phyloP scores from a whole-genome alignment of 31 red algal species.

The Porphyra umbilicalis region DNA sequence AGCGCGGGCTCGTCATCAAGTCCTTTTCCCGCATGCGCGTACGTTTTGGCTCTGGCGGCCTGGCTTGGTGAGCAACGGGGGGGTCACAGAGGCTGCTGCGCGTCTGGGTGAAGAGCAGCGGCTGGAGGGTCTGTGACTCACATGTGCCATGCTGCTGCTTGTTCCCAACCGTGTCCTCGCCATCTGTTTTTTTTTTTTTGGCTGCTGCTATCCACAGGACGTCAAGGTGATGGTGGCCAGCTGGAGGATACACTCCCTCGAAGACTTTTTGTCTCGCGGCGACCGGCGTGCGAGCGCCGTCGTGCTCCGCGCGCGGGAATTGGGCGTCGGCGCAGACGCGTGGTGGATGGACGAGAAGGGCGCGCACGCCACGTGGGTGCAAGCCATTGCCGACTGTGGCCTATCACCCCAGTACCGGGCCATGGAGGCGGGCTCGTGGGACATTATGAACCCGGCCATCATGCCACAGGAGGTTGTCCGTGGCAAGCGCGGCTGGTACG shows the following conservation, averaged over 20 bases:
- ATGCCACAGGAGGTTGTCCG: conserved; percentile 27
- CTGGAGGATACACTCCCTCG: conserved; percentile 52
- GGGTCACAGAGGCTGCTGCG: no score
- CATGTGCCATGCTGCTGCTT: no score
- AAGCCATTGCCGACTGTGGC: conserved; percentile 46
- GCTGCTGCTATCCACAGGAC: no score
- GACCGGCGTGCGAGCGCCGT: conserved; percentile 29
- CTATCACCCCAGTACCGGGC: conserved; percentile 52
- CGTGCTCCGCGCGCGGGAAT: conserved; percentile 9
- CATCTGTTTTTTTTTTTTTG: no score
- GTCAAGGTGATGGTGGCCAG: conserved; percentile 61
- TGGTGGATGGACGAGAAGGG: conserved; percentile 69
- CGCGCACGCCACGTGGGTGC: conserved; percentile 59
- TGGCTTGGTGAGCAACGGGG: no score
- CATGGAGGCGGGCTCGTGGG: conserved; percentile 59
- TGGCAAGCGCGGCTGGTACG: conserved; percentile 52
- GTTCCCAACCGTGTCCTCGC: no score
- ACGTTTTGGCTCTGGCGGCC: no score
- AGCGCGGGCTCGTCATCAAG: conserved; percentile 51
- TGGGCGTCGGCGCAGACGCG: conserved; percentile 60
- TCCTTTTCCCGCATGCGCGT: conserved; percentile 4
- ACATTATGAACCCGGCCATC: conserved; percentile 40
- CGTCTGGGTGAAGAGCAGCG: no score
- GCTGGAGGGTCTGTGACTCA: no score
- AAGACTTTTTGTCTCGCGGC: conserved; percentile 69